A percentile compares a stretch with the other conserved stretches of the same genome.
phyloP scores from a whole-genome alignment of 192 early-diverging fungal genomes.

The Mortierella claussenii region DNA sequence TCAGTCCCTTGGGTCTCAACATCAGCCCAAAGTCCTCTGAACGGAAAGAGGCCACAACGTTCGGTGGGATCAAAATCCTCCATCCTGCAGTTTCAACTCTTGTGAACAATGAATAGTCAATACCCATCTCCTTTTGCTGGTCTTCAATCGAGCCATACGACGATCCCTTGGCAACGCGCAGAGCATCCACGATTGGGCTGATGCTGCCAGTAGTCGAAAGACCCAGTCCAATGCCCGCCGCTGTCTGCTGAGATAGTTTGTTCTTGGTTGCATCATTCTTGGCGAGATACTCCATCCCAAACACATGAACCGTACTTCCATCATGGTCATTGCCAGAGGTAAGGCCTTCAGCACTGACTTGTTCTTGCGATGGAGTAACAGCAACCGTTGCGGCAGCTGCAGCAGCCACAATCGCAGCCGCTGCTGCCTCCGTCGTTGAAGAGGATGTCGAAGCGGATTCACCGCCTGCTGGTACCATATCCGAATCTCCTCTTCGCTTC shows the following conservation, averaged over 20 bases:
- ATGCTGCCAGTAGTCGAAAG: neutral
- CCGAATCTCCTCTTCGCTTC: slow-evolving; percentile 24
- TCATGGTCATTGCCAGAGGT: too few relatives aligned
- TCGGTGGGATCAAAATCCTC: slow-evolving; percentile 52
- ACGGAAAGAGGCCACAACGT: slow-evolving; percentile 35
- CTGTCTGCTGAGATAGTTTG: neutral
- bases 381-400: slow-evolving; percentile 11
- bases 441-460: neutral
- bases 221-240: slow-evolving; percentile 8
- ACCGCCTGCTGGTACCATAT: neutral
- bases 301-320: slow-evolving; percentile 28
- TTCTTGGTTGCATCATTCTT: neutral
- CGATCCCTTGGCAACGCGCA: slow-evolving; percentile 34
- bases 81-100: slow-evolving; percentile 45
- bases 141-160: slow-evolving; percentile 33
- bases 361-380: too few relatives aligned
- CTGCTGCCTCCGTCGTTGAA: neutral
- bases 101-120: slow-evolving; percentile 48
- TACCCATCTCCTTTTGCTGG: slow-evolving; percentile 33
- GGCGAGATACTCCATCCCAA: slow-evolving; percentile 31
- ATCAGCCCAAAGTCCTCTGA: slow-evolving; percentile 51
- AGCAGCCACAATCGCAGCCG: slow-evolving; percentile 21
- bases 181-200: slow-evolving; percentile 19
- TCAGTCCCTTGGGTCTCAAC: slow-evolving; percentile 37
- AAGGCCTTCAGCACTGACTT: too few relatives aligned